These are phyloP conservation scores for Apiotrichum gracile DNA, from an alignment of 1,284 basidiomycete species.

Conservation along the genomic window DNA sequence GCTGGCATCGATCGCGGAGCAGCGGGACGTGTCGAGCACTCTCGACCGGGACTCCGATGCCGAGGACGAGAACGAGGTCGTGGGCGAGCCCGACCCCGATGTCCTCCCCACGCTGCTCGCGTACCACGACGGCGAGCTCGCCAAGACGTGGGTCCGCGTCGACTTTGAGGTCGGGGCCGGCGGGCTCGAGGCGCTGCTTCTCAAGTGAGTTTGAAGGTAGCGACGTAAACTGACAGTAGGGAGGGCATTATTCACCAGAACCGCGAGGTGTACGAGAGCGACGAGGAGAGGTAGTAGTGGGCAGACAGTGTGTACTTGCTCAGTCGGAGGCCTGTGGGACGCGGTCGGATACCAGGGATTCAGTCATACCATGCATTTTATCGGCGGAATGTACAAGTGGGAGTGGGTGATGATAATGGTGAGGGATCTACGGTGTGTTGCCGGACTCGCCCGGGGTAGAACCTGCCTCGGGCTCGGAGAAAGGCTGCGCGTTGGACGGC, in stretches of 20 bases:
- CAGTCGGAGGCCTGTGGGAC: too few relatives aligned
- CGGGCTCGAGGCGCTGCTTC: slow-evolving; percentile 29
- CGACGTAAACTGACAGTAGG: slow-evolving; percentile 1
- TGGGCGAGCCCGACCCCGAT: slow-evolving; percentile 32
- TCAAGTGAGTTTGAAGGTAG: slow-evolving; percentile 21
- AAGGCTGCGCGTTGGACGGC: too few relatives aligned
- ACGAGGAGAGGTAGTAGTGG: neutral
- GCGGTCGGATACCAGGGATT: too few relatives aligned
- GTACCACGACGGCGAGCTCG: slow-evolving; percentile 40
- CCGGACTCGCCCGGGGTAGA: too few relatives aligned
- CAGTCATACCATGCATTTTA: too few relatives aligned
- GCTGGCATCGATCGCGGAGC: neutral
- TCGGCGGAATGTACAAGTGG: too few relatives aligned
- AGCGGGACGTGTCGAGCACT: neutral
- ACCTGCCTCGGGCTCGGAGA: too few relatives aligned
- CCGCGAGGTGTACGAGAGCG: neutral
- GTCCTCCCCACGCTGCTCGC: slow-evolving; percentile 44
- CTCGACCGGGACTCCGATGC: slow-evolving; percentile 5
- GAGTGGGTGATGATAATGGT: too few relatives aligned
- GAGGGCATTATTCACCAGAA: slow-evolving; percentile 8
- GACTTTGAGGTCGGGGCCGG: slow-evolving; percentile 38
- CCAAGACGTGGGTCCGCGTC: slow-evolving; percentile 35
- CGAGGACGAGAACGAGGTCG: slow-evolving; percentile 17
- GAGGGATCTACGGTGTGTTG: too few relatives aligned
- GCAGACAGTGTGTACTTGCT: too few relatives aligned